These are phyloP conservation scores for Myrica gale DNA, from an alignment of 306 rosid genomes.

Conservation along the genomic window DNA sequence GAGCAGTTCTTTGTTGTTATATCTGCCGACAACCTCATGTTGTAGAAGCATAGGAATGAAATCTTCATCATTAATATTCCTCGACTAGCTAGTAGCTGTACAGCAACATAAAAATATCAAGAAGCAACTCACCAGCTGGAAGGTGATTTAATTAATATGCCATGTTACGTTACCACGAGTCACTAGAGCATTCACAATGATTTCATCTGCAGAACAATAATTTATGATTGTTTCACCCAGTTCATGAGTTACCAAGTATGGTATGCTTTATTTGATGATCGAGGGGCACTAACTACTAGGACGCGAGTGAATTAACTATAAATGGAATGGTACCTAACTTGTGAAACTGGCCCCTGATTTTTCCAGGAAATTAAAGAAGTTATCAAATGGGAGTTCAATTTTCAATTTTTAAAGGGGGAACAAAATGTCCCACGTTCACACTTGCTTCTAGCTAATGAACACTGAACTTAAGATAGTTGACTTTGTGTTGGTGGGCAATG, in stretches of 20 bases:
- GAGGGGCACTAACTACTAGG: not conserved
- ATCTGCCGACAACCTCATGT: slow-evolving; percentile 45
- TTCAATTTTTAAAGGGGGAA: slow-evolving; percentile 31
- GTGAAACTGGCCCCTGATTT: slow-evolving; percentile 27
- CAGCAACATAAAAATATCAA: slow-evolving; percentile 20
- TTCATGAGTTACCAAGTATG: too few relatives aligned
- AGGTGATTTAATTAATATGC: not conserved
- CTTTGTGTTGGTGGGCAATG: slow-evolving; percentile 28
- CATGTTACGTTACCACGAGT: too few relatives aligned
- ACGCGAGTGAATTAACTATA: slow-evolving; percentile 5
- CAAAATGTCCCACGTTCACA: slow-evolving; percentile 28
- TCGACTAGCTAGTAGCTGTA: slow-evolving; percentile 24
- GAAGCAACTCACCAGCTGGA: slow-evolving; percentile 19
- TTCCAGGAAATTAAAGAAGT: not conserved
- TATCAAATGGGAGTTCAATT: slow-evolving; percentile 25
- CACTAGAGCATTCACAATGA: not conserved
- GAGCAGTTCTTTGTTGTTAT: slow-evolving; percentile 26
- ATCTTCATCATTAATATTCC: slow-evolving; percentile 47
- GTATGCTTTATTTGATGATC: slow-evolving; percentile 1
- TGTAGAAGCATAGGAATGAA: slow-evolving; percentile 36
- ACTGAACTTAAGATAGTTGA: slow-evolving; percentile 29
- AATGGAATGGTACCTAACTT: slow-evolving; percentile 45
- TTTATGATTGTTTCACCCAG: not conserved
- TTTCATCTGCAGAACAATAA: not conserved
- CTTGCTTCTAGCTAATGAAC: slow-evolving; percentile 18